phyloP scores from a whole-genome alignment of 2,329 filamentous ascomycete species.

The Graphilbum sp. region DNA sequence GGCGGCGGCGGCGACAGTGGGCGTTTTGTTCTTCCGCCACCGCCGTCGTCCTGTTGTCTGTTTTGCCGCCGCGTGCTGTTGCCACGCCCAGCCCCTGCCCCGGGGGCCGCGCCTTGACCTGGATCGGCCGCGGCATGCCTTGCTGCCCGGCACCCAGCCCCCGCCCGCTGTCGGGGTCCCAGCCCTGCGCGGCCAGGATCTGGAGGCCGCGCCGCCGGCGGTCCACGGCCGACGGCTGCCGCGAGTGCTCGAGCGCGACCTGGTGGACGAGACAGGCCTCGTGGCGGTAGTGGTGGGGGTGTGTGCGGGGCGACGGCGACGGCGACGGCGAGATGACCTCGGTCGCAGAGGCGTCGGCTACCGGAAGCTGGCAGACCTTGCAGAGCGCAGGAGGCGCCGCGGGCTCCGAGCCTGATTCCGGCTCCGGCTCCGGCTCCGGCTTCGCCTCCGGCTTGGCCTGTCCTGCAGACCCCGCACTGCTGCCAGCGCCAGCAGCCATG shows the following conservation, averaged over 20 bases:
- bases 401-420: no score
- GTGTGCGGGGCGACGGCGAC: background rate
- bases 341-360: background rate
- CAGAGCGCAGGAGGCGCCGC: no score
- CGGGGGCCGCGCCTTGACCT: slow-evolving; percentile 54
- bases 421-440: no score
- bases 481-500: no score
- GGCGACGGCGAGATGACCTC: background rate
- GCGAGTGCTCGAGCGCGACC: slow-evolving; percentile 49
- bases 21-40: no score
- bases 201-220: slow-evolving; percentile 52
- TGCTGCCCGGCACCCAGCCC: slow-evolving; percentile 58
- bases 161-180: slow-evolving; percentile 54
- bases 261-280: slow-evolving; percentile 54
- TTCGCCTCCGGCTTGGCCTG: no score
- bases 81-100: slow-evolving; percentile 51
- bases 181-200: slow-evolving; percentile 50
- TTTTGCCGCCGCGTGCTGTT: background rate
- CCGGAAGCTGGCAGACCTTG: slow-evolving; percentile 2
- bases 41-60: no score
- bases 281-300: slow-evolving; percentile 35
- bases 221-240: slow-evolving; percentile 57
- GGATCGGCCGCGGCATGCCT: slow-evolving; percentile 63
- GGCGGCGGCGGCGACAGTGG: no score
- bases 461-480: slow-evolving; percentile 2